Evolutionary conservation across 345 rosid genomes (phyloP), one percentile per base, ranked within the genome.

Genomic region (Reutealis trisperma): DNA sequence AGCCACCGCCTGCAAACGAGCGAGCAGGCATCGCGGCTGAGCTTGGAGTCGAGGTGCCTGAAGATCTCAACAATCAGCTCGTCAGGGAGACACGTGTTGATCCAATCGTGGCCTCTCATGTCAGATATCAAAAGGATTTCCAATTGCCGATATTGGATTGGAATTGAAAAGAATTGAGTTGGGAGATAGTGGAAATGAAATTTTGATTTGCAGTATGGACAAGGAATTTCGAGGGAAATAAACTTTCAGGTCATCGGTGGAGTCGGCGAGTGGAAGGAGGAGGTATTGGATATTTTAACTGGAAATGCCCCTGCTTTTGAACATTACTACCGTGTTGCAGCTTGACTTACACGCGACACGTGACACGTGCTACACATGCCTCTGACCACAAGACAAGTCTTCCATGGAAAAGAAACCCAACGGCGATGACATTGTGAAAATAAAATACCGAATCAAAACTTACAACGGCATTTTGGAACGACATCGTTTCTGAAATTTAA

Each of bases 1-100:
- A 90, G 86, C 98, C 98, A 94, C 51, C 98, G 95, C 76, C 80
- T 87, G 88, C 98, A 94, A 79, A 93, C 97, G 81, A 94, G 93
- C 19, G 98, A 93, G 75, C 94, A 93, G 65, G 97, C 87, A 72
- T 94, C 98, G 47, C 85, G 94, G 83, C 79, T 80, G 21, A 82
- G 52, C 80, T 93, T 94, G 24, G 91, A 84, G 57, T 88, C 92
- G 42, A 94, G 85, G 73, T 86, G 94, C 74, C 79, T 73, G 85
- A 94, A 85, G 79, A 93, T 87, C 90, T 91, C 97, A 24, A 89
- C 78, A 73, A 94, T 83, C 72, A 93, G 73, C 84, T 94, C 98
- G 61, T 91, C 97, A 84, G 98, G 98, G 9, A 94, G 83, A 67
- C 74, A 67, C 7, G 80, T 76, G 87, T 94, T 94, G 72, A 93